Base-by-base conservation (phyloP, 192 early-diverging fungal genomes). In the Backusella liffmaniae region DNA sequence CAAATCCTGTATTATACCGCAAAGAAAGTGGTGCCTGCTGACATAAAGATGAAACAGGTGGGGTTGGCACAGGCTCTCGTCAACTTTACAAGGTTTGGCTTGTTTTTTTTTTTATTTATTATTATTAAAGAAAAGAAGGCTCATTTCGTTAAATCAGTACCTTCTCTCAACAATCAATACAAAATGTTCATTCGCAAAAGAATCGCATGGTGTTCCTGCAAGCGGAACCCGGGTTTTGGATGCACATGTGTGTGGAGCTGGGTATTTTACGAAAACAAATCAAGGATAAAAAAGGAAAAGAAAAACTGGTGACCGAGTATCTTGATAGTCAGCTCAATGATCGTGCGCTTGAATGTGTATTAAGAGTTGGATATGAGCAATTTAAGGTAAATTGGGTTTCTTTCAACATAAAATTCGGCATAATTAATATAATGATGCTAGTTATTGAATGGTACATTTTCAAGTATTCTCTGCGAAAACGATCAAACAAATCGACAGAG, bases 1-100 rank as follows among this genome's bases (percentile, higher is more conserved):
- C 93, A 94, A 79, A 80, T 94, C 21, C 79, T 94, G 4, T 94
- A 89, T 67, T 94, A 93, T 73, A 84, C 88, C 0, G 90, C 92
- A 4, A 89, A 91, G 68, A 84, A 81, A 35, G 88, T 88, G 5
- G 91, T 93, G 7, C 90, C 91, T n/a, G 77, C 92, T 71, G 92
- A 93, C 75, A 87, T 86, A 39, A 91, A 93, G 80, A 85, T 95
- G 73, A 83, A 90, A 32, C 90, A 93, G 70, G 90, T 93, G 39
- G 93, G 93, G 7, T 81, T 93, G 23, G 91, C 90, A 8, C 88
- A 93, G 35, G 93, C 90, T 1, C 81, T 95, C 3, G 88, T 92
- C 32, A 88, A 90, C 49, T 93, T 93, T 81, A 86, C 90, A 29
- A 78, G 73, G 90, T 90, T 83, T 44, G 70, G n/a, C 13, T 18